A percentile compares a stretch with the other conserved stretches of the same genome.
Conservation (phyloP, 2,329 filamentous ascomycete genomes). For the Fusarium newnesense region DNA sequence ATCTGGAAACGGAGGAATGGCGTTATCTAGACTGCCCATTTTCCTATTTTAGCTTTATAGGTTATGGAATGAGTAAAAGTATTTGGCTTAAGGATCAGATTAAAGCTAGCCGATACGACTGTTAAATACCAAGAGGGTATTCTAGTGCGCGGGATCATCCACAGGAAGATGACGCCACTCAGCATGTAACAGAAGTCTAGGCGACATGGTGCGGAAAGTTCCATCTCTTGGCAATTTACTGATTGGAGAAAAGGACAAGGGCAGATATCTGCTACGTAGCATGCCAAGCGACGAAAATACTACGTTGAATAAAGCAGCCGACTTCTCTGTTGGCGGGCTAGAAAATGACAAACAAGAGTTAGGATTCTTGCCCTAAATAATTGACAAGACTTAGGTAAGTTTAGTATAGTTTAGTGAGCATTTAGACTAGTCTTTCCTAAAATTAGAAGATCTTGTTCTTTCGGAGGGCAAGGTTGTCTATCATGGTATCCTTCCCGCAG, state of each 20-base stretch:
- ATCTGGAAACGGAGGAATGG: background rate
- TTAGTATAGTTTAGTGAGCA: background rate
- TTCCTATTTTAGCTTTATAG: background rate
- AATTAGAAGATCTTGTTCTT: no score
- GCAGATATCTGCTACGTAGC: background rate
- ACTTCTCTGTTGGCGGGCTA: no score
- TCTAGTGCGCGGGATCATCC: background rate
- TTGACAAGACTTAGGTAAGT: background rate
- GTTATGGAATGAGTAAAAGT: background rate
- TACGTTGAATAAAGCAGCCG: background rate
- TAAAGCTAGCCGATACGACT: accelerated
- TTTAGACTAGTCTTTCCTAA: no score
- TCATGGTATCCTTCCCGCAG: no score
- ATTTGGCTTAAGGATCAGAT: background rate
- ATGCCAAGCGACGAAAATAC: background rate
- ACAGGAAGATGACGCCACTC: background rate
- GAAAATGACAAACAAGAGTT: no score
- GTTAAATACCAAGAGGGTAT: background rate
- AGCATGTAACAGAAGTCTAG: accelerated
- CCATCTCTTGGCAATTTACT: background rate
- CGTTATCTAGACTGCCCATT: background rate
- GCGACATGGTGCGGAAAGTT: background rate
- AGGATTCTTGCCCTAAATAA: background rate
- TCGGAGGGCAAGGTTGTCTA: no score
- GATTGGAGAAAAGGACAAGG: background rate